These are phyloP conservation scores for Penicillium egyptiacum DNA, from an alignment of 495 filamentous ascomycete species.

Conservation along the genomic window DNA sequence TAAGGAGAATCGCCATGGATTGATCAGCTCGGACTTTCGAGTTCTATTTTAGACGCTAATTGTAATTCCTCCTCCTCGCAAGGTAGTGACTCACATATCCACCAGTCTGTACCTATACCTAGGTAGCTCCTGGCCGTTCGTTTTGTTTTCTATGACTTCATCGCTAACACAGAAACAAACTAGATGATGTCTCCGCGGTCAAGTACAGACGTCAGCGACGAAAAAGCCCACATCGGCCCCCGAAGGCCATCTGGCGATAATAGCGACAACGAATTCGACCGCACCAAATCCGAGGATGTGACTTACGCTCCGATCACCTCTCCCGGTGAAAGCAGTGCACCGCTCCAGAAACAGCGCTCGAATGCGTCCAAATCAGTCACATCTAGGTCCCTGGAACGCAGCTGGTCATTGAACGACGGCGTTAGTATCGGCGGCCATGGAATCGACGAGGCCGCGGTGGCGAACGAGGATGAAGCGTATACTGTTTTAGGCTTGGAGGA, in stretches of 20 bases:
- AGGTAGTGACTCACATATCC: not conserved
- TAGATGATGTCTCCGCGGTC: constrained; percentile 7
- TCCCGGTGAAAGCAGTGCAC: constrained; percentile 17
- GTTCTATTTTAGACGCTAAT: not conserved
- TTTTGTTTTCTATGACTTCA: not conserved
- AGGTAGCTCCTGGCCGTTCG: not conserved
- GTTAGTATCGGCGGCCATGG: constrained; percentile 46
- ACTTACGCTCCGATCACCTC: constrained; percentile 32
- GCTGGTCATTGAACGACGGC: constrained; percentile 63
- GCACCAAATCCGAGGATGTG: constrained; percentile 20
- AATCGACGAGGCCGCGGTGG: constrained; percentile 23
- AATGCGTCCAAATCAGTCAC: constrained; percentile 20
- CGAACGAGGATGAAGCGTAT: constrained; percentile 39
- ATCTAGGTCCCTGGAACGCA: constrained; percentile 30
- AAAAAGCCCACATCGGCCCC: constrained; percentile 12
- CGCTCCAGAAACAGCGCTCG: constrained; percentile 25
- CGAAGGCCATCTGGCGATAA: constrained; percentile 7
- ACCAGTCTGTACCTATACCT: not conserved
- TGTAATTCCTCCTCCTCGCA: not conserved
- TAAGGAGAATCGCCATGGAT: constrained; percentile 11
- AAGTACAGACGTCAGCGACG: constrained; percentile 3
- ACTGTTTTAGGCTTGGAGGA: constrained; percentile 75
- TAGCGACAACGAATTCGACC: constrained; percentile 16
- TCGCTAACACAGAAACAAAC: not conserved
- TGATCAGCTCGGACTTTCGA: constrained; percentile 22